phyloP scores from a whole-genome alignment of 2,329 filamentous ascomycete species.

The Neonectria neomacrospora region DNA sequence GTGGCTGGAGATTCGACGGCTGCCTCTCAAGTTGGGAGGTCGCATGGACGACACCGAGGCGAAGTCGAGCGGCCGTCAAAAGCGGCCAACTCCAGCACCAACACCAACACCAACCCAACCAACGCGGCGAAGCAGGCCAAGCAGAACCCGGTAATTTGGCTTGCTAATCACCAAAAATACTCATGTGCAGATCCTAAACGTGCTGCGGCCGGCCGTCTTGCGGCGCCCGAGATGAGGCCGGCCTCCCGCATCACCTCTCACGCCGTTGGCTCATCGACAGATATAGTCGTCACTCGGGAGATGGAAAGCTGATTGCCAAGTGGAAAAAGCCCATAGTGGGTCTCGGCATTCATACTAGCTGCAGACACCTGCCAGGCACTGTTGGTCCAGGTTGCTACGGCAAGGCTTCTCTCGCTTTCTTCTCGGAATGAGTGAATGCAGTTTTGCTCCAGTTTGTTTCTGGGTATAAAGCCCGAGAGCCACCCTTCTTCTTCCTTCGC shows the following conservation, averaged over 20 bases:
- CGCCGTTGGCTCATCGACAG: background rate
- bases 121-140: background rate
- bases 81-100: background rate
- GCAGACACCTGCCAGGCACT: background rate
- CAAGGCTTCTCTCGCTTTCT: slow-evolving; percentile 10
- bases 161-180: background rate
- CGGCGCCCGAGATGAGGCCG: background rate
- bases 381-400: background rate
- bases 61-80: slow-evolving; percentile 4
- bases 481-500: background rate
- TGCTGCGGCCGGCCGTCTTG: background rate
- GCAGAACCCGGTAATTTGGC: too few species aligned
- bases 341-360: background rate
- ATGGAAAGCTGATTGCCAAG: background rate
- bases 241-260: slow-evolving; percentile 17
- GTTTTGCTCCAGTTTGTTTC: background rate
- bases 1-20: slow-evolving; percentile 8
- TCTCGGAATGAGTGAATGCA: background rate
- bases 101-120: background rate
- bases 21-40: slow-evolving; percentile 10
- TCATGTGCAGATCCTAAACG: background rate
- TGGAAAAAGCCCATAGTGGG: background rate
- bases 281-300: background rate
- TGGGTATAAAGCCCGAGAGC: background rate
- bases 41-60: slow-evolving; percentile 9